Evolutionary conservation across 2,329 filamentous ascomycete genomes (phyloP).

Genomic region (Triangularia verruculosa): DNA sequence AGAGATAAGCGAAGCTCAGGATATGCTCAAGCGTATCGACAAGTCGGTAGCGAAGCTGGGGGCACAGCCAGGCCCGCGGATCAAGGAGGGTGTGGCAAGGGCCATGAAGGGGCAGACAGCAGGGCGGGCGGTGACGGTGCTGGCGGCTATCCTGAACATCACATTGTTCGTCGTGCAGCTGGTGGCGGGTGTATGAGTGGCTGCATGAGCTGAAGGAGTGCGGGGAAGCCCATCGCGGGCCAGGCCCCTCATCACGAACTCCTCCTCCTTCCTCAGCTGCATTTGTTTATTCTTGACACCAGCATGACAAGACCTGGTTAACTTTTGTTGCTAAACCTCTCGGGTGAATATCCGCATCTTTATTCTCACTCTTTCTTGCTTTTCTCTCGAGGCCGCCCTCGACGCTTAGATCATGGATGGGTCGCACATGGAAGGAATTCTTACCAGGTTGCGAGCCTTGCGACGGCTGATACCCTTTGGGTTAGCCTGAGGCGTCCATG

Average conservation of each 20-base stretch:
- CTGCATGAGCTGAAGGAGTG: too few relatives aligned
- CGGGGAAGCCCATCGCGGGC: too few relatives aligned
- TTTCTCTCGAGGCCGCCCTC: too few relatives aligned
- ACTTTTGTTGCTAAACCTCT: too few relatives aligned
- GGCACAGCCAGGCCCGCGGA: neutral
- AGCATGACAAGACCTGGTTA: too few relatives aligned
- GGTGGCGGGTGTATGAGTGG: conserved; percentile 1
- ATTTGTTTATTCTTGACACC: too few relatives aligned
- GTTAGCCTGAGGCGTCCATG: neutral
- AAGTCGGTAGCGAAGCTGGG: neutral
- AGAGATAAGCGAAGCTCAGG: neutral
- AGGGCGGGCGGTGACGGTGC: neutral
- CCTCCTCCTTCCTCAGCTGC: neutral
- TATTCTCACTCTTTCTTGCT: neutral
- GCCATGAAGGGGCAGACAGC: neutral
- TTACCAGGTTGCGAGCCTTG: neutral
- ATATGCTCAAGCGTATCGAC: neutral
- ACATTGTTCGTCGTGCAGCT: neutral
- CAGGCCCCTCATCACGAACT: too few relatives aligned
- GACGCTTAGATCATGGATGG: neutral
- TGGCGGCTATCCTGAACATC: neutral
- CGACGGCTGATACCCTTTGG: neutral
- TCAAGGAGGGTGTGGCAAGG: neutral
- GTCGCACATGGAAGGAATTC: neutral
- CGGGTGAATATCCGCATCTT: neutral